These are phyloP conservation scores for Lachancea fermentati DNA, from an alignment of 805 yeast species.

Conservation along the genomic window DNA sequence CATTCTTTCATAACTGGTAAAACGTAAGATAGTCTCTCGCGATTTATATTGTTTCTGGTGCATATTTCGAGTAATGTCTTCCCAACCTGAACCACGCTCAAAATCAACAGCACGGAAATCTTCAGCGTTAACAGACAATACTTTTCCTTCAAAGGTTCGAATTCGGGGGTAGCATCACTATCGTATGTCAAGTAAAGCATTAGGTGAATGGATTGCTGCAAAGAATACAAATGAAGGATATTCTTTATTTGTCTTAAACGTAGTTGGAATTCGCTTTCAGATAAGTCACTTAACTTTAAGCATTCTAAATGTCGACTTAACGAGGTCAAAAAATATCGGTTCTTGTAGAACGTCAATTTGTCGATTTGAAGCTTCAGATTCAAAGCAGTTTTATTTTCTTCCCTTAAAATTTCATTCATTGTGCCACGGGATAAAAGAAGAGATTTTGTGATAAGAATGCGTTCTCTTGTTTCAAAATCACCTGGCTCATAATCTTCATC, in stretches of 20 bases:
- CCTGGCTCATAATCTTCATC: neutral
- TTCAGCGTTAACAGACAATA: neutral
- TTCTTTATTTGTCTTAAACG: slow-evolving; percentile 1
- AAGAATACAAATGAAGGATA: neutral
- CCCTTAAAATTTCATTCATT: neutral
- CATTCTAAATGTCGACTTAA: neutral
- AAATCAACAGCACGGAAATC: neutral
- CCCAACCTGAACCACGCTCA: neutral
- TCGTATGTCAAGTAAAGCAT: slow-evolving; percentile 2
- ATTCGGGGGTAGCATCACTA: neutral
- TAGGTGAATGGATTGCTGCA: neutral
- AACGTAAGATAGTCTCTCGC: neutral
- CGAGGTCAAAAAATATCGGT: neutral
- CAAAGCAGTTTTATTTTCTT: neutral
- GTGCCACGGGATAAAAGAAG: neutral
- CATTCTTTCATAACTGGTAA: slow-evolving; percentile 1
- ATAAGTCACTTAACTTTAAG: neutral
- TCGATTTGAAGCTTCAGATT: slow-evolving; percentile 3
- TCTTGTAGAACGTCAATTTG: neutral
- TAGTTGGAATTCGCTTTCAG: slow-evolving; percentile 1
- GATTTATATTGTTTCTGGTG: neutral
- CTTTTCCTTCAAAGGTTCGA: neutral
- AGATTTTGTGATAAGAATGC: neutral
- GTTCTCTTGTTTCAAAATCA: neutral
- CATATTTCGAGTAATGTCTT: neutral